A percentile compares a stretch with the other conserved stretches of the same genome.
Conservation (phyloP, 768 basidiomycete species). For the Suillus spraguei region DNA sequence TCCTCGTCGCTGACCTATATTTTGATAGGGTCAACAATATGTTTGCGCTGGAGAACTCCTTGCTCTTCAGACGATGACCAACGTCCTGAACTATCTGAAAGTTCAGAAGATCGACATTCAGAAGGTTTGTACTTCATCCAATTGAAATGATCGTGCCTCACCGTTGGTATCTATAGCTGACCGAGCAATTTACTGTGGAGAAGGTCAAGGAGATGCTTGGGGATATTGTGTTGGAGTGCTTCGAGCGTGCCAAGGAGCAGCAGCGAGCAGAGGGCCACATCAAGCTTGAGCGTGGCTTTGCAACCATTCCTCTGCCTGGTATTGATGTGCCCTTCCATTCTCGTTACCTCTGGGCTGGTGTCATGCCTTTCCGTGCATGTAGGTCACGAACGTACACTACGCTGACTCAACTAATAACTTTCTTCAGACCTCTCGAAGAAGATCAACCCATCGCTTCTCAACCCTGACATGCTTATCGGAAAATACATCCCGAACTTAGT, state of each 20-base stretch:
- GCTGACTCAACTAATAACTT: not conserved
- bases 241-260: conserved; percentile 72
- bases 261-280: conserved; percentile 86
- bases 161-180: conserved; percentile 54
- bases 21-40: conserved; percentile 92
- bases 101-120: conserved; percentile 93
- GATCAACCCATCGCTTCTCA: conserved; percentile 87
- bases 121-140: conserved; percentile 52
- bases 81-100: conserved; percentile 96
- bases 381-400: conserved; percentile 35
- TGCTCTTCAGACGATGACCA: conserved; percentile 91
- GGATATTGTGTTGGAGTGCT: conserved; percentile 87
- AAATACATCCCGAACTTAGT: conserved; percentile 98
- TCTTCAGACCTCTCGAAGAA: conserved; percentile 91
- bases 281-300: conserved; percentile 95
- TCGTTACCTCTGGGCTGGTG: conserved; percentile 97
- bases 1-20: conserved; percentile 10
- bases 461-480: conserved; percentile 92
- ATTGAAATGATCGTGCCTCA: not conserved
- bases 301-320: conserved; percentile 92
- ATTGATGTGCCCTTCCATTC: conserved; percentile 99
- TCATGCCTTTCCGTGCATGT: conserved; percentile 97
- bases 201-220: conserved; percentile 95
- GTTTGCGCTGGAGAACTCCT: conserved; percentile 97
- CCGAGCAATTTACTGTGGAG: conserved; percentile 85